Conservation (phyloP, 257 asterid species). For the Ligustrum vulgare region DNA sequence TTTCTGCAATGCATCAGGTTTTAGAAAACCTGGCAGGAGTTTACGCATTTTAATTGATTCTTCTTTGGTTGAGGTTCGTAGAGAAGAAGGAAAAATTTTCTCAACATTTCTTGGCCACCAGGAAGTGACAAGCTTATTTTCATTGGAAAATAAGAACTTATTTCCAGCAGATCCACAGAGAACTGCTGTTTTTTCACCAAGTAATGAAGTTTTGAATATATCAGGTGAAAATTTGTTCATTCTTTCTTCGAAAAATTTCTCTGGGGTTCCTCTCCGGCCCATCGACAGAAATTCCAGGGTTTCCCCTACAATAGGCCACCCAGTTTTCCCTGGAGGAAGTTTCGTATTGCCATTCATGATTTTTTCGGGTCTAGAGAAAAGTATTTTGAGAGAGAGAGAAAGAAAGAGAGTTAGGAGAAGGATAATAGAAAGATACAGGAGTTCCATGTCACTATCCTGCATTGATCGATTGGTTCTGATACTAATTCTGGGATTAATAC, state of each 20-base stretch:
- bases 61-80: conserved; percentile 14
- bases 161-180: conserved; percentile 35
- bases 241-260: conserved; percentile 27
- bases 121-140: conserved; percentile 31
- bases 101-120: conserved; percentile 34
- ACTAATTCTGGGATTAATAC: neutral
- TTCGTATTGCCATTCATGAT: neutral
- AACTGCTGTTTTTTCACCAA: conserved; percentile 33
- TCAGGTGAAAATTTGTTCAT: conserved; percentile 31
- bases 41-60: conserved; percentile 17
- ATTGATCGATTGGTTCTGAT: neutral
- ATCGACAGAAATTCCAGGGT: conserved; percentile 22
- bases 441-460: conserved; percentile 18
- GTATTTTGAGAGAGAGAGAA: conserved; percentile 16
- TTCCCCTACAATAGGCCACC: conserved; percentile 27
- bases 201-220: conserved; percentile 34
- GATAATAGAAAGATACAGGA: conserved; percentile 13
- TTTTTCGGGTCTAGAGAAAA: conserved; percentile 7
- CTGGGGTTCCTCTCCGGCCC: conserved; percentile 18
- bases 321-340: conserved; percentile 21
- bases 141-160: conserved; percentile 35
- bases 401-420: conserved; percentile 6
- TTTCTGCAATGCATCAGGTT: conserved; percentile 16
- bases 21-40: conserved; percentile 18
- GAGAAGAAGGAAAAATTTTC: conserved; percentile 24